Percentiles rank a stretch among this genome's conserved stretches.
phyloP scores from a whole-genome alignment of 805 yeast species.

The Ogataea populi-albae region DNA sequence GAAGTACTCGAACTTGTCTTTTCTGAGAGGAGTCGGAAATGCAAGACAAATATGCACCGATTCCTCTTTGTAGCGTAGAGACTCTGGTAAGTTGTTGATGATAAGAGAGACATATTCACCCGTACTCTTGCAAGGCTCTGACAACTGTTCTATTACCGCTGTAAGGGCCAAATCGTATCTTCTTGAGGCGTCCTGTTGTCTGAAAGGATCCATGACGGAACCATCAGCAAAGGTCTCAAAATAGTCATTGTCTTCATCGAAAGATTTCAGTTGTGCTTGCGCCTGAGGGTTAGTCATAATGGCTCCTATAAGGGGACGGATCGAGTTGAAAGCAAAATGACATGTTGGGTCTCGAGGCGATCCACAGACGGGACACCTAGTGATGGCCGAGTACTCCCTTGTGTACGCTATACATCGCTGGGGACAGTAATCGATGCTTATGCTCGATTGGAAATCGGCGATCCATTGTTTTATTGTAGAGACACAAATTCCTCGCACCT shows the following conservation, averaged over 20 bases:
- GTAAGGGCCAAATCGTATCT: conserved; percentile 7
- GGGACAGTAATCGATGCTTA: conserved; percentile 10
- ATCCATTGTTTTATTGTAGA: conserved; percentile 11
- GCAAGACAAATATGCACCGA: conserved; percentile 13
- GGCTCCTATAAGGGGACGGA: conserved; percentile 13
- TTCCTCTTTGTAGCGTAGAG: conserved; percentile 10
- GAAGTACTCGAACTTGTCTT: conserved; percentile 11
- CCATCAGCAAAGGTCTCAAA: not conserved
- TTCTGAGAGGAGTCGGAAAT: conserved; percentile 8
- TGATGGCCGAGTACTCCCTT: conserved; percentile 3
- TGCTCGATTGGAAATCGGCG: conserved; percentile 4
- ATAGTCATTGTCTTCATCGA: not conserved
- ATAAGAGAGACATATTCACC: conserved; percentile 10
- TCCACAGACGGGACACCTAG: conserved; percentile 10
- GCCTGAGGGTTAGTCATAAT: conserved; percentile 12
- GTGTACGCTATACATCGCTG: conserved; percentile 16
- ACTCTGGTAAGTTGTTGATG: conserved; percentile 9
- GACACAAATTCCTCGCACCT: conserved; percentile 13
- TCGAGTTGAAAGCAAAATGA: conserved; percentile 11
- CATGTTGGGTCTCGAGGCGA: conserved; percentile 6
- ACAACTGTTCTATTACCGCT: conserved; percentile 9
- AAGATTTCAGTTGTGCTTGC: conserved; percentile 10
- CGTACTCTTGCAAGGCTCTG: conserved; percentile 1
- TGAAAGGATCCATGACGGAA: not conserved
- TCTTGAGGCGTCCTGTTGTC: too few relatives aligned